These are phyloP conservation scores for Selaginella moellendorffii DNA, from an alignment of 75 land plant species.

Conservation along the genomic window DNA sequence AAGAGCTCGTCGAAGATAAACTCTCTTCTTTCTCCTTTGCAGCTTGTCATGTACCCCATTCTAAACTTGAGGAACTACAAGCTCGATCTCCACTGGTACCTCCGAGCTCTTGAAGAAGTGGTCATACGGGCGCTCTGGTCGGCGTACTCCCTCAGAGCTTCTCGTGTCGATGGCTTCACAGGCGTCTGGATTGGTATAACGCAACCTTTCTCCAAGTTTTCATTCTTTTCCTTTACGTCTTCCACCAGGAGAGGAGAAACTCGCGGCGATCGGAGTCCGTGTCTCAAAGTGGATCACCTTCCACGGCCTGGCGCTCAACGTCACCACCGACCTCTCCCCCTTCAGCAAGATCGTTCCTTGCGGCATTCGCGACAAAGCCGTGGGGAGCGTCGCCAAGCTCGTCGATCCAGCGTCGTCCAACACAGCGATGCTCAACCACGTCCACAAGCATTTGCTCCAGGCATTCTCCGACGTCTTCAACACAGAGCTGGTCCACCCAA, in stretches of 20 bases:
- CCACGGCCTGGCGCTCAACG: conserved; percentile 88
- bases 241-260: conserved; percentile 53
- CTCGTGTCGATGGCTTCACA: conserved; percentile 55
- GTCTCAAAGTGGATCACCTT: conserved; percentile 73
- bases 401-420: conserved; percentile 12
- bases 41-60: conserved; percentile 97
- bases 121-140: conserved; percentile 58
- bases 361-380: conserved; percentile 51
- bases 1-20: background rate
- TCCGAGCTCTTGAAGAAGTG: conserved; percentile 91
- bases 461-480: conserved; percentile 61
- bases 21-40: conserved; percentile 10
- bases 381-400: conserved; percentile 42
- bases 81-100: conserved; percentile 98
- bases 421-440: conserved; percentile 22
- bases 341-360: conserved; percentile 75
- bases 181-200: conserved; percentile 94
- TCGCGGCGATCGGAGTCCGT: conserved; percentile 86
- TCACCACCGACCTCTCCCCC: conserved; percentile 62
- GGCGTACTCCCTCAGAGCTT: conserved; percentile 48
- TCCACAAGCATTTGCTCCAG: conserved; percentile 34
- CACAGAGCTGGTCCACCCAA: conserved; percentile 22
- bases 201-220: background rate
- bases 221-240: background rate
- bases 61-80: conserved; percentile 72